phyloP scores from a whole-genome alignment of 2,329 filamentous ascomycete genomes.

The Aspergillus unguis region DNA sequence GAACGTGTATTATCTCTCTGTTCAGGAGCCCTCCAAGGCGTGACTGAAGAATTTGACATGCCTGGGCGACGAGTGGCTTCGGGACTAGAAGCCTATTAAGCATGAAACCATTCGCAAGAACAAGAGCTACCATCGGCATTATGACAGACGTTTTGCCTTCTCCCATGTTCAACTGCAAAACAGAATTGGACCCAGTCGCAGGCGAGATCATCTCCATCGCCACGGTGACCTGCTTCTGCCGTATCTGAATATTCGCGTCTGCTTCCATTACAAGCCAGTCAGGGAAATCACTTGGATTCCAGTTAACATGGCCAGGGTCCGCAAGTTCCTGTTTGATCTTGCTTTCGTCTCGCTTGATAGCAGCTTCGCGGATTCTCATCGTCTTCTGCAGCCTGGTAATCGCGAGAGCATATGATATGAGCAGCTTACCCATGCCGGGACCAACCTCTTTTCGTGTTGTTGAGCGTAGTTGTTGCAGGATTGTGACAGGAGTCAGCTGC shows the following conservation, averaged over 20 bases:
- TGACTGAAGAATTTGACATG: slow-evolving; percentile 54
- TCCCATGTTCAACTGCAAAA: slow-evolving; percentile 67
- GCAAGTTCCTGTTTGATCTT: slow-evolving; percentile 42
- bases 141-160: slow-evolving; percentile 70
- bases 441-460: slow-evolving; percentile 29
- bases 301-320: slow-evolving; percentile 55
- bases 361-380: slow-evolving; percentile 42
- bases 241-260: slow-evolving; percentile 61
- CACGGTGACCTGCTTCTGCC: slow-evolving; percentile 60
- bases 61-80: slow-evolving; percentile 61
- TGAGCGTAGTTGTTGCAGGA: slow-evolving; percentile 46
- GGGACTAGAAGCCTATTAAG: slow-evolving; percentile 59
- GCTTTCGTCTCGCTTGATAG: slow-evolving; percentile 26
- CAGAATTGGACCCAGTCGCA: slow-evolving; percentile 51
- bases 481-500: slow-evolving; percentile 34
- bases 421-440: slow-evolving; percentile 30
- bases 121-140: slow-evolving; percentile 59
- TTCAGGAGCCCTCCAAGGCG: slow-evolving; percentile 57
- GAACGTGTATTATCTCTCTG: slow-evolving; percentile 55
- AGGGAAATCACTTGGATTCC: slow-evolving; percentile 51
- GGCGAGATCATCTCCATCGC: slow-evolving; percentile 60
- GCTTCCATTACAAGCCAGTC: slow-evolving; percentile 68
- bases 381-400: slow-evolving; percentile 45
- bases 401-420: slow-evolving; percentile 41
- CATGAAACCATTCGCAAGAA: slow-evolving; percentile 49